Base-by-base conservation (phyloP, 805 yeast species). In the Blastobotrys muscicola region DNA sequence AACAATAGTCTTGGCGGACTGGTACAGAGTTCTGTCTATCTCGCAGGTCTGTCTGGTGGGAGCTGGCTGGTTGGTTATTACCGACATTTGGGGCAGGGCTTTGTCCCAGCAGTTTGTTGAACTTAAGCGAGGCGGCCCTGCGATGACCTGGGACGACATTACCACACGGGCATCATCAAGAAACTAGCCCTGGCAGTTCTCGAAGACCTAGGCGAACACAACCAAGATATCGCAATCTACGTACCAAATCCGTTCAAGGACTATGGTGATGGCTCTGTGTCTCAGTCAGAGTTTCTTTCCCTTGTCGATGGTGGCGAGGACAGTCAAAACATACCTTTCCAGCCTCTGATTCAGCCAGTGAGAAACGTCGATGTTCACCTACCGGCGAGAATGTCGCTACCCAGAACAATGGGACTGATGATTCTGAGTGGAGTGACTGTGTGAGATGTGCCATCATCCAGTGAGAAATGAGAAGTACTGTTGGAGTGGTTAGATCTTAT, bases 81-180 rank as follows among this genome's bases (percentile, higher is more conserved):
- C 92, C 4, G 95, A 85, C 59, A 75, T 78, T 42, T 85, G 94
- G 94, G 89, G 89, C 8, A 69, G 90, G 50, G 80, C 79, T 2
- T 65, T 86, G 41, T 74, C 92, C 2, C 73, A 80, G 51, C 86
- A 82, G 62, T 75, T 85, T 49, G 77, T 89, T 69, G 71, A 72
- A 40, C 63, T 68, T 38, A 66, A 78, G 2, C 72, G 75, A 47
- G 78, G 78, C 60, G 80, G 85, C 44, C 85, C 78, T 1, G 82
- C 79, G 1, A 63, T 76, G 57, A 71, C 78, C 2, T 78, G 72
- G 63, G 66, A 75, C 10, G 72, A 76, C 39, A 65, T 85, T 36
- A 68, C 11, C 54, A 78, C 8, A 65, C 76, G n/a, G 57, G 60
- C 41, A 67, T 78, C 56, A n/a, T n/a, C n/a, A n/a, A n/a, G n/a